Evolutionary conservation across 225 moss, liverwort and hornwort genomes (phyloP), one percentile per base, ranked within the genome.

Genomic region (Thuidium tamariscinum): DNA sequence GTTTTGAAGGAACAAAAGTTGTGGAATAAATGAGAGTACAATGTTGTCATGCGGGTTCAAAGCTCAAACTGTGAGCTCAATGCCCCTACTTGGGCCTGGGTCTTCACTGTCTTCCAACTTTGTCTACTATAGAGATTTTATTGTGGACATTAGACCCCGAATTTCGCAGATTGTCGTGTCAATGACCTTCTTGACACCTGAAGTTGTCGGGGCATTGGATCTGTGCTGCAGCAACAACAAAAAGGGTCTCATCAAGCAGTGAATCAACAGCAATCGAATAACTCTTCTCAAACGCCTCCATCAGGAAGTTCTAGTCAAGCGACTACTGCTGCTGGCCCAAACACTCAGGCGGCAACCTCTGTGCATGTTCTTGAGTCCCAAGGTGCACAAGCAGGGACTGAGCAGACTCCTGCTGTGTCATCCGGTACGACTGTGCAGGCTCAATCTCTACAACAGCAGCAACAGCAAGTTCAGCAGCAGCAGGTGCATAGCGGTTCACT

Each of bases 381-480:
- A 87, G 86, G 81, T 59, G 22, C 65, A 67, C 88, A 89, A 48
- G 73, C 84, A 82, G 57, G 67, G 74, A 10, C 67, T 62, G 93
- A 91, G 82, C 93, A 89, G 88, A 74, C 90, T 57, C 59, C 87
- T 62, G 55, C 37, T 88, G 81, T 52, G 21, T 59, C 86, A 32
- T 86, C 92, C 30, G 51, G 83, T 79, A 69, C 54, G 69, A 69
- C 87, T 52, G 85, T 87, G 76, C 95, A 95, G 85, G 92, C 91
- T 80, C 89, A 93, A 82, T 91, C 91, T 54, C 91, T 91, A 71
- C 92, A 90, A 63, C 92, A 93, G 59, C 95, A 92, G 76, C 89
- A 90, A 44, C 86, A 92, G 44, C 95, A 89, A 72, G 87, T 86
- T 75, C 91, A 92, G 69, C 92, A 89, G 54, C 93, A 87, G 84